Conservation (phyloP, 768 basidiomycete genomes). For the Calocybe indica region DNA sequence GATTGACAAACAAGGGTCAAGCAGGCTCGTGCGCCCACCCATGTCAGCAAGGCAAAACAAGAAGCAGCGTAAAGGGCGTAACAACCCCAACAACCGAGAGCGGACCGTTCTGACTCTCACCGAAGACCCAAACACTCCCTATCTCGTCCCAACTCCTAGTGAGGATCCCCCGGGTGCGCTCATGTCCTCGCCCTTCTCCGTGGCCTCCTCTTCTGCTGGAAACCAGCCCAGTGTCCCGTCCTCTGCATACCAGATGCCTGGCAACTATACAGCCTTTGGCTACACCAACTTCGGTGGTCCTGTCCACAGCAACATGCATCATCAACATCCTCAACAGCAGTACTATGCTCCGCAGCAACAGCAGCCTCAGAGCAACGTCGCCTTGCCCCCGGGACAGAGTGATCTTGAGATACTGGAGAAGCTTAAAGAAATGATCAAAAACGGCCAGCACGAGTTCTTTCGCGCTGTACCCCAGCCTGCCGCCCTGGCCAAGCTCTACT, state of each 20-base stretch:
- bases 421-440: conserved; percentile 68
- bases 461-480: conserved; percentile 60
- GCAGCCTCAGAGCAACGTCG: conserved; percentile 11
- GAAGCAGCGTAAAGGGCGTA: conserved; percentile 52
- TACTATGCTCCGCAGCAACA: conserved; percentile 15
- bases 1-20: conserved; percentile 13
- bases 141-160: conserved; percentile 43
- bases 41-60: conserved; percentile 63
- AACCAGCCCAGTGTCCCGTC: conserved; percentile 20
- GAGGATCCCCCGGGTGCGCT: conserved; percentile 39
- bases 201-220: conserved; percentile 25
- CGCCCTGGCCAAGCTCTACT: conserved; percentile 57
- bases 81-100: conserved; percentile 49
- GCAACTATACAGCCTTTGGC: conserved; percentile 28
- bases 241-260: conserved; percentile 25
- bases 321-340: conserved; percentile 14
- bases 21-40: conserved; percentile 12
- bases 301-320: conserved; percentile 21
- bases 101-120: conserved; percentile 67
- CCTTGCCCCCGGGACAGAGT: conserved; percentile 48
- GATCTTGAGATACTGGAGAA: conserved; percentile 74
- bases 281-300: conserved; percentile 27
- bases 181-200: conserved; percentile 32
- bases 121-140: conserved; percentile 49
- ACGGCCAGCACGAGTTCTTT: conserved; percentile 67